Conservation (phyloP, 352 stramenopile genomes). For the Phytophthora macrochlamydospora region DNA sequence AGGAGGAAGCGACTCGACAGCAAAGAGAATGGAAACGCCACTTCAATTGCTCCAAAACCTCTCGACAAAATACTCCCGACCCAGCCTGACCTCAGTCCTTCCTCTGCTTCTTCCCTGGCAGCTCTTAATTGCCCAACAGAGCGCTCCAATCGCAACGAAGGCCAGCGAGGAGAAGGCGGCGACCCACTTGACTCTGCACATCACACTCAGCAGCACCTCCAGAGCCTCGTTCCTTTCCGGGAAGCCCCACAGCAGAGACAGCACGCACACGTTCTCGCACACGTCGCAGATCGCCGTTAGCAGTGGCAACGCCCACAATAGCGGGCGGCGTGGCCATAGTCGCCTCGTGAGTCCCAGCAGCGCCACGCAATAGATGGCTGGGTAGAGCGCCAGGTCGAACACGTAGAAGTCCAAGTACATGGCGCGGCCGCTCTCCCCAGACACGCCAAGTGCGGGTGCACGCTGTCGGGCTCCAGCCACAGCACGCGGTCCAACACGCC, state of each 20-base stretch:
- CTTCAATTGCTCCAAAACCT: no score
- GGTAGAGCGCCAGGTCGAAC: constrained; percentile 58
- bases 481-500: constrained; percentile 41
- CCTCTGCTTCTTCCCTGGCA: constrained; percentile 8
- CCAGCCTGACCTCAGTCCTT: constrained; percentile 9
- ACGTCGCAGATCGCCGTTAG: constrained; percentile 39
- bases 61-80: no score
- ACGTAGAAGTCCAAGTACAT: constrained; percentile 51
- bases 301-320: constrained; percentile 31
- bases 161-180: constrained; percentile 19
- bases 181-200: constrained; percentile 47
- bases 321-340: constrained; percentile 27
- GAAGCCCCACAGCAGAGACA: constrained; percentile 45
- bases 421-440: constrained; percentile 32
- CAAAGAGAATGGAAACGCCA: no score
- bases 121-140: constrained; percentile 13
- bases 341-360: constrained; percentile 32
- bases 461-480: constrained; percentile 29
- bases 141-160: constrained; percentile 16
- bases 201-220: constrained; percentile 36
- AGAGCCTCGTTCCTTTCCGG: constrained; percentile 27
- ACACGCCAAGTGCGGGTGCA: constrained; percentile 47
- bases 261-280: constrained; percentile 48
- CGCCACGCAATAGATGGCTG: constrained; percentile 45
- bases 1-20: no score